Conservation (phyloP, 176 grass and related monocot species). For the Phragmites australis region DNA sequence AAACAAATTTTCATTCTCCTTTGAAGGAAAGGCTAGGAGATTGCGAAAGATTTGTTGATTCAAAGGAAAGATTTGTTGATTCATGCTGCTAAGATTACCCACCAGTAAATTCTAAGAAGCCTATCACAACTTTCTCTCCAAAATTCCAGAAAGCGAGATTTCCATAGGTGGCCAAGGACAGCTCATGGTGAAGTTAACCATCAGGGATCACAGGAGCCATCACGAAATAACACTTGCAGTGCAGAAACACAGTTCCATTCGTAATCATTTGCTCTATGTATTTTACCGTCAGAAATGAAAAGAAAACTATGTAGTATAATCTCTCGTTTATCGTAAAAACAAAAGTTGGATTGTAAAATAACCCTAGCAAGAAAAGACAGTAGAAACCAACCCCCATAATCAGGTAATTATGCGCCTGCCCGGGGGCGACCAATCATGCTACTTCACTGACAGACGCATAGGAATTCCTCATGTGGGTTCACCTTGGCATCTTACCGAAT, state of each 20-base stretch:
- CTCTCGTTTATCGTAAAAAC: neutral
- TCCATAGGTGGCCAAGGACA: constrained; percentile 33
- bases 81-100: constrained; percentile 20
- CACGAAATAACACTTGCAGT: constrained; percentile 39
- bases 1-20: no score
- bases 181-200: constrained; percentile 34
- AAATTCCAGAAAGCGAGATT: constrained; percentile 54
- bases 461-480: constrained; percentile 40
- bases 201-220: constrained; percentile 17
- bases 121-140: neutral
- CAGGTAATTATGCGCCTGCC: constrained; percentile 51
- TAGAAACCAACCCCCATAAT: constrained; percentile 1
- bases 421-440: constrained; percentile 22
- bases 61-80: constrained; percentile 32
- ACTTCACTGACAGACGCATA: constrained; percentile 40
- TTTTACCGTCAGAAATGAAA: constrained; percentile 7
- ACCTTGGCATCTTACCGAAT: constrained; percentile 45
- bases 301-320: neutral
- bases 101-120: constrained; percentile 27
- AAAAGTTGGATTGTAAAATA: neutral
- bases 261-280: neutral
- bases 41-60: no score
- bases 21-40: no score
- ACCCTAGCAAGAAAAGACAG: neutral
- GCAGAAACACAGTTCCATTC: neutral